Evolutionary conservation across 2,329 filamentous ascomycete genomes (phyloP).

Genomic region (Phyllosticta citrichinensis): DNA sequence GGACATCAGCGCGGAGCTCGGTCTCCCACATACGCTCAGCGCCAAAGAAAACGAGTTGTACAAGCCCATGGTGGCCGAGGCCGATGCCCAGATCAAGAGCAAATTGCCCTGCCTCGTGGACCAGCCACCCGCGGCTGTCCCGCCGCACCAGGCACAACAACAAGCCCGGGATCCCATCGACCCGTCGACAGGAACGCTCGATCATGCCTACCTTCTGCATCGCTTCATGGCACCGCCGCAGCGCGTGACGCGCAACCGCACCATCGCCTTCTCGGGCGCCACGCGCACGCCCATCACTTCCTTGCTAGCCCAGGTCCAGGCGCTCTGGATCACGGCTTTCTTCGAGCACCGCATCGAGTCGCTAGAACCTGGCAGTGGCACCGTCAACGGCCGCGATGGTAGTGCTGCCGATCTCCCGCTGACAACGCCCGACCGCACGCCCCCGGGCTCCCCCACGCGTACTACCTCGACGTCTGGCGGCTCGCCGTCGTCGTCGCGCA

Average conservation of each 20-base stretch:
- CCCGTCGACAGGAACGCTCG: neutral
- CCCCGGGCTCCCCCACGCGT: neutral
- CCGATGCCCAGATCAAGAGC: conserved; percentile 43
- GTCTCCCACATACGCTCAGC: conserved; percentile 11
- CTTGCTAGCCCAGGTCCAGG: conserved; percentile 28
- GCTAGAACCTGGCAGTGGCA: conserved; percentile 8
- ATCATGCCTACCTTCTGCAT: conserved; percentile 33
- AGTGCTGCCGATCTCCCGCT: neutral
- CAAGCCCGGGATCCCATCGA: neutral
- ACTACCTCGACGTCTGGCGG: neutral
- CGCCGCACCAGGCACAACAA: neutral
- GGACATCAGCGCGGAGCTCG: conserved; percentile 16
- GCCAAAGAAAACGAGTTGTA: neutral
- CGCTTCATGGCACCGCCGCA: conserved; percentile 33
- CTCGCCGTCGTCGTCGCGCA: neutral
- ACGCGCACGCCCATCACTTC: conserved; percentile 28
- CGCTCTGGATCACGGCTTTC: conserved; percentile 48
- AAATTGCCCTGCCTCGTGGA: conserved; percentile 41
- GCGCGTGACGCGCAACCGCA: conserved; percentile 18
- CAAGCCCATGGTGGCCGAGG: conserved; percentile 18
- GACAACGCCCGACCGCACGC: neutral
- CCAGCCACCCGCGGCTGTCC: neutral
- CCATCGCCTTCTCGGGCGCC: conserved; percentile 33
- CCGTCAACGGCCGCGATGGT: neutral
- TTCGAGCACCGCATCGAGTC: conserved; percentile 41